Evolutionary conservation across 306 rosid species (phyloP), one percentile per base, ranked within the genome.

Genomic region (Acacia confusa): DNA sequence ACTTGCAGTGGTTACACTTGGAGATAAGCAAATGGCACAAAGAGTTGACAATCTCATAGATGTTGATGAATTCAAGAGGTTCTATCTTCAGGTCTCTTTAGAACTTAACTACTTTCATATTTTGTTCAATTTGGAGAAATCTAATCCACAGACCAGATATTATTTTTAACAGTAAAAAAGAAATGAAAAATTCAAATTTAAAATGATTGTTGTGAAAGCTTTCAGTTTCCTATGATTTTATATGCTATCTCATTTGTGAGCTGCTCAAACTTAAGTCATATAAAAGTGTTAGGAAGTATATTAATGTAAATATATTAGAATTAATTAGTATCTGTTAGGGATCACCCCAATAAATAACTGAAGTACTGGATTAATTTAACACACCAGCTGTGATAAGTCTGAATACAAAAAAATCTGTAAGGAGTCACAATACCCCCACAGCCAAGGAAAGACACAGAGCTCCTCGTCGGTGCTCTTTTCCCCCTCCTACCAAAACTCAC

Each of bases 1-100:
- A 17, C 80, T 95, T 45, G 99, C 99, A 57, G 98, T 95, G 82
- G 92, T 84, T 86, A 95, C 99, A 3, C 92, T 95, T 30, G 99
- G 99, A 76, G 98, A 95, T 87, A 93, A 72, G 84, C 95, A 89
- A 81, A 95, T 95, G 99, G 99, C 99, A 20, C 99, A 95, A 84
- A 91, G 94, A 86, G 30, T 95, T 78, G 97, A 95, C 86, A 90
- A 87, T 89, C 96, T 95, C 76, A 89, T 88, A n/a, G 97, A 77
- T 76, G 92, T 82, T 36, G 99, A 88, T 72, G 99, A 93, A 66
- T 78, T 82, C 87, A 95, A 95, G 92, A 90, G 88, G 88, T 95
- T 95, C 85, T 95, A 95, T 86, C 96, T 95, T 50, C 99, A 95
- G 99, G 99, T 95, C 79, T 84, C 78, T 73, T 47, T 68, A 43